These are phyloP conservation scores for Sequoia sempervirens DNA, from an alignment of 75 land plant species.

Conservation along the genomic window DNA sequence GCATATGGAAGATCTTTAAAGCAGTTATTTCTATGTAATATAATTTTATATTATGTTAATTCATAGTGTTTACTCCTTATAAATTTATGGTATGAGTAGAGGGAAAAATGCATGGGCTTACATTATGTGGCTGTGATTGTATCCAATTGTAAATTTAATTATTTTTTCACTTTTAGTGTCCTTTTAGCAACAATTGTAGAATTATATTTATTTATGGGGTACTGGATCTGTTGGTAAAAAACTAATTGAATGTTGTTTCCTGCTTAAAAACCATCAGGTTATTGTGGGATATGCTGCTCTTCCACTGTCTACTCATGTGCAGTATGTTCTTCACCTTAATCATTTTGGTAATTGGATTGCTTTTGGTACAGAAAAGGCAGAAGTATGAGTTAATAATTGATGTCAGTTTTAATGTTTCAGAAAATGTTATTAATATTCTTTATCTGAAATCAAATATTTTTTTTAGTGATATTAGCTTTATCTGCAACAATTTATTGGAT, in stretches of 20 bases:
- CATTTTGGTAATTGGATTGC: background rate
- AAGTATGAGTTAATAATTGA: background rate
- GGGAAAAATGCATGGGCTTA: background rate
- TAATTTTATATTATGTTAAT: background rate
- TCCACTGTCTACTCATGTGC: conserved; percentile 75
- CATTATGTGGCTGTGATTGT: background rate
- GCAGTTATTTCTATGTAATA: background rate
- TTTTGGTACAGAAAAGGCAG: background rate
- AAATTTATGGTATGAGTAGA: background rate
- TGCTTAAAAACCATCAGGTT: conserved; percentile 33
- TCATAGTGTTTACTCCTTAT: background rate
- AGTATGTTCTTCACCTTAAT: conserved; percentile 48
- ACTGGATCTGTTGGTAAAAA: background rate
- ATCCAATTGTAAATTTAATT: background rate
- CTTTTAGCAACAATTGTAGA: background rate
- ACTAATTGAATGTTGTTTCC: background rate
- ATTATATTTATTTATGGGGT: background rate
- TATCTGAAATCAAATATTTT: background rate
- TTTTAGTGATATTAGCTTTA: background rate
- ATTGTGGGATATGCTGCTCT: conserved; percentile 81
- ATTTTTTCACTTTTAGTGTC: background rate
- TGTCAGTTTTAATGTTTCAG: background rate
- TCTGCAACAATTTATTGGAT: background rate
- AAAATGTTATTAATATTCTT: background rate
- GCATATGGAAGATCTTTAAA: background rate